Evolutionary conservation across 202 grass and related monocot species (phyloP).

Genomic region (Schoenoplectus triqueter): DNA sequence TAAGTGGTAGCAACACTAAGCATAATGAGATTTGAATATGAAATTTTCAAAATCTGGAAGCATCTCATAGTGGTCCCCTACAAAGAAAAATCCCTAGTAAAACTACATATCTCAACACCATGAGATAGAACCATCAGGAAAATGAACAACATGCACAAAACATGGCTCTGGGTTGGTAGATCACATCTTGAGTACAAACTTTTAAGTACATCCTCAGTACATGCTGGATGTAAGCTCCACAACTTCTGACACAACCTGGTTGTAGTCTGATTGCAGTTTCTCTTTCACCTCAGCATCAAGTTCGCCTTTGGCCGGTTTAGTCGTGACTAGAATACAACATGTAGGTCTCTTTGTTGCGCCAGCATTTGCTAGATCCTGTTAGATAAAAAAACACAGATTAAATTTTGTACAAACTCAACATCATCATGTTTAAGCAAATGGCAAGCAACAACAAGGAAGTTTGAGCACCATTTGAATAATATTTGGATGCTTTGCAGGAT

Average conservation of each 20-base stretch:
- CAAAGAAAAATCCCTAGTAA: constrained; percentile 34
- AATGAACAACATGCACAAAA: constrained; percentile 12
- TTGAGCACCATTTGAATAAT: neutral
- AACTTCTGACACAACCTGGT: constrained; percentile 64
- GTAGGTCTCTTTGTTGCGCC: constrained; percentile 88
- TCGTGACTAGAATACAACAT: constrained; percentile 67
- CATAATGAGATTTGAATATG: constrained; percentile 14
- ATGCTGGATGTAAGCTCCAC: constrained; percentile 55
- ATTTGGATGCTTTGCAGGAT: too few relatives aligned
- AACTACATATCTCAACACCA: constrained; percentile 7
- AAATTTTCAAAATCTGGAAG: constrained; percentile 25
- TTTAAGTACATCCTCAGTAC: constrained; percentile 69
- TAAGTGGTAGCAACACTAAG: neutral
- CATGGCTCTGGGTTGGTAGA: constrained; percentile 17
- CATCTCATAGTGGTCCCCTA: constrained; percentile 20
- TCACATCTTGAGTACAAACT: constrained; percentile 29
- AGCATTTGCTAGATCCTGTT: constrained; percentile 72
- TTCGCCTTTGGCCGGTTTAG: constrained; percentile 72
- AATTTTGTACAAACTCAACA: neutral
- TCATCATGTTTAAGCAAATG: neutral
- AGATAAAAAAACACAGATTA: constrained; percentile 21
- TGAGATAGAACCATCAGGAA: neutral
- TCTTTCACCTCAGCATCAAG: constrained; percentile 66
- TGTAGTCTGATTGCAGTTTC: constrained; percentile 66
- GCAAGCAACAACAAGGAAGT: neutral